Percentiles rank a stretch among this genome's conserved stretches.
phyloP scores from a whole-genome alignment of 2,329 filamentous ascomycete genomes.

The Rosellinia necatrix region DNA sequence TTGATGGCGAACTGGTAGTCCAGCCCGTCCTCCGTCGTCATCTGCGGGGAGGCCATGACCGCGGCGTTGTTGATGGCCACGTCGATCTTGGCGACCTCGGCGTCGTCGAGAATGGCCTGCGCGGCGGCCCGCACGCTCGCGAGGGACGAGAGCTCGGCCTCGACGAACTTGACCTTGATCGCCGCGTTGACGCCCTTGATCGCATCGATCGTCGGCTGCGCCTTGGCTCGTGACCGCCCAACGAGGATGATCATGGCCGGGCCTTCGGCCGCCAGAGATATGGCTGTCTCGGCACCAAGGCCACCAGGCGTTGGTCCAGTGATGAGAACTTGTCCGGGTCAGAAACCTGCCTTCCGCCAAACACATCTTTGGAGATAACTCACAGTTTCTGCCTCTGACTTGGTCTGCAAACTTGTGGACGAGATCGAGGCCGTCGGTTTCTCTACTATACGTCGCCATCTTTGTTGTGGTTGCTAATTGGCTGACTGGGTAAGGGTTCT shows the following conservation, averaged over 20 bases:
- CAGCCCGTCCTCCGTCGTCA: conserved; percentile 39
- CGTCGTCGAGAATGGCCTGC: conserved; percentile 37
- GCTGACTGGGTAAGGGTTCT: neutral
- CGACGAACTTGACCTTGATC: conserved; percentile 36
- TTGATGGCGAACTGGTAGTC: conserved; percentile 44
- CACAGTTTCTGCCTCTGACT: conserved; percentile 27
- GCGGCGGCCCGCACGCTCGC: conserved; percentile 41
- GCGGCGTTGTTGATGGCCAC: conserved; percentile 45
- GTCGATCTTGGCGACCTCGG: conserved; percentile 37
- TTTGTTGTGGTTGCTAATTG: conserved; percentile 7
- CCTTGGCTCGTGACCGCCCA: conserved; percentile 36
- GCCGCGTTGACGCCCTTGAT: conserved; percentile 32
- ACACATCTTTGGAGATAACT: neutral
- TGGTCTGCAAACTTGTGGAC: conserved; percentile 34
- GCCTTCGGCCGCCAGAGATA: conserved; percentile 37
- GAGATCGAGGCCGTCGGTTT: conserved; percentile 29
- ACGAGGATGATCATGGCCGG: conserved; percentile 40
- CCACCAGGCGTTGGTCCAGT: conserved; percentile 41
- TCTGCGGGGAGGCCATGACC: conserved; percentile 47
- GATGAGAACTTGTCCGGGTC: conserved; percentile 36
- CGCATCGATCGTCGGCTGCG: conserved; percentile 37
- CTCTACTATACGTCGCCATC: conserved; percentile 30
- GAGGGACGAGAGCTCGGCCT: conserved; percentile 38
- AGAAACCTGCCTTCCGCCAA: neutral
- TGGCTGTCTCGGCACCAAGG: conserved; percentile 40